Percentiles rank a stretch among this genome's conserved stretches.
phyloP scores from a whole-genome alignment of 192 early-diverging fungal genomes.

The Entophlyctis helioformis region DNA sequence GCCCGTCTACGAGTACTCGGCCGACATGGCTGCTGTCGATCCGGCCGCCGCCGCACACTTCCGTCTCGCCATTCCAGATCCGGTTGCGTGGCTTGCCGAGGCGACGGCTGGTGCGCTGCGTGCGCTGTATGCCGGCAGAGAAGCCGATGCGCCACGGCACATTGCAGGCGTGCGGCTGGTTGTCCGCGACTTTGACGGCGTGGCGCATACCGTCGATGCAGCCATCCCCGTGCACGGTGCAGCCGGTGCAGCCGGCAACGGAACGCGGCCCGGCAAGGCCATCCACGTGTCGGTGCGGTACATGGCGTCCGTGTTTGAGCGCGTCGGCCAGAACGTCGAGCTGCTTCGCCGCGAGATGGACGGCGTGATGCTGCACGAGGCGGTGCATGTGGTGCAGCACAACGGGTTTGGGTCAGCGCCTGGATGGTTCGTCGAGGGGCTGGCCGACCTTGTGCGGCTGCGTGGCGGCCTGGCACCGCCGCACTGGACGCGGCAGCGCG shows the following conservation, averaged over 20 bases:
- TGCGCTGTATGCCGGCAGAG: too few species aligned
- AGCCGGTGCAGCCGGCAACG: not conserved
- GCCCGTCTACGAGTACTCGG: too few species aligned
- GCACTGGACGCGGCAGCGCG: constrained; percentile 17
- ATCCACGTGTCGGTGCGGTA: constrained; percentile 20
- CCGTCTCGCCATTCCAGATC: too few species aligned
- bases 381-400: constrained; percentile 17
- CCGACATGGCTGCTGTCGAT: too few species aligned
- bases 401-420: constrained; percentile 3
- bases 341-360: constrained; percentile 1
- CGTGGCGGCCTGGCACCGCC: constrained; percentile 8
- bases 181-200: constrained; percentile 7
- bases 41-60: too few species aligned
- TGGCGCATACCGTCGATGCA: constrained; percentile 6
- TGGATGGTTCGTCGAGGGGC: constrained; percentile 24
- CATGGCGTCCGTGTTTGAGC: not conserved
- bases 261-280: not conserved
- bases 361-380: constrained; percentile 18
- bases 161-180: too few species aligned
- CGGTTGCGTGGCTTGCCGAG: too few species aligned
- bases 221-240: not conserved
- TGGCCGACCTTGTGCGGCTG: constrained; percentile 32
- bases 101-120: too few species aligned
- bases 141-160: too few species aligned
- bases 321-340: not conserved